These are phyloP conservation scores for Przewalskia tangutica DNA, from an alignment of 257 asterid species.

Conservation along the genomic window DNA sequence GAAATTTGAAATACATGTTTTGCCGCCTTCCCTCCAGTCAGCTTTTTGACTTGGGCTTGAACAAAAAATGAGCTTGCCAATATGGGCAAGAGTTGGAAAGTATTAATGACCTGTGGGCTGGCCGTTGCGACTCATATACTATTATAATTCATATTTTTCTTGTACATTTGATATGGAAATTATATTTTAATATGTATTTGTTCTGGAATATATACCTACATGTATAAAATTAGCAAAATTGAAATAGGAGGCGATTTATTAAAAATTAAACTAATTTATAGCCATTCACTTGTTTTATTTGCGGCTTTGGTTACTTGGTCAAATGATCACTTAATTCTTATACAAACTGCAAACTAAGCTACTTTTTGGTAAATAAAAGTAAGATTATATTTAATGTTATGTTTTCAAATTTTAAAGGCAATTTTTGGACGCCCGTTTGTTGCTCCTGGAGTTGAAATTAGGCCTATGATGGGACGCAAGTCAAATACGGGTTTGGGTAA, in stretches of 20 bases:
- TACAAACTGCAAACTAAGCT: background rate
- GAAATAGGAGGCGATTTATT: background rate
- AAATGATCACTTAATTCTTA: background rate
- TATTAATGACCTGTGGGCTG: background rate
- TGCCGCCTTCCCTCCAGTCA: background rate
- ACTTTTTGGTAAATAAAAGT: background rate
- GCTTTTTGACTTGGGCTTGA: background rate
- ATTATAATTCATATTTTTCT: background rate
- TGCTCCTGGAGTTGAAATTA: background rate
- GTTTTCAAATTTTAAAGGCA: background rate
- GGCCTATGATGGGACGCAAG: background rate
- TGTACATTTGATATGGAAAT: background rate
- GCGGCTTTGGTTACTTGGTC: background rate
- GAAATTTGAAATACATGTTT: background rate
- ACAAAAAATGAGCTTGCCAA: background rate
- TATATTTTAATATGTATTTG: background rate
- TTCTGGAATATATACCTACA: background rate
- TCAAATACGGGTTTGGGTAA: background rate
- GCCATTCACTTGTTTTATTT: constrained; percentile 1
- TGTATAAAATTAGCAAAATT: background rate
- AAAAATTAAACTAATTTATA: too few relatives aligned
- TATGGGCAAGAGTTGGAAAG: background rate
- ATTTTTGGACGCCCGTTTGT: background rate
- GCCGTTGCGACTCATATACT: background rate
- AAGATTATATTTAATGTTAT: background rate